A percentile compares a stretch with the other conserved stretches of the same genome.
These are phyloP conservation scores for Closterium sp. DNA, from an alignment of 139 green algal species.

Conservation along the genomic window DNA sequence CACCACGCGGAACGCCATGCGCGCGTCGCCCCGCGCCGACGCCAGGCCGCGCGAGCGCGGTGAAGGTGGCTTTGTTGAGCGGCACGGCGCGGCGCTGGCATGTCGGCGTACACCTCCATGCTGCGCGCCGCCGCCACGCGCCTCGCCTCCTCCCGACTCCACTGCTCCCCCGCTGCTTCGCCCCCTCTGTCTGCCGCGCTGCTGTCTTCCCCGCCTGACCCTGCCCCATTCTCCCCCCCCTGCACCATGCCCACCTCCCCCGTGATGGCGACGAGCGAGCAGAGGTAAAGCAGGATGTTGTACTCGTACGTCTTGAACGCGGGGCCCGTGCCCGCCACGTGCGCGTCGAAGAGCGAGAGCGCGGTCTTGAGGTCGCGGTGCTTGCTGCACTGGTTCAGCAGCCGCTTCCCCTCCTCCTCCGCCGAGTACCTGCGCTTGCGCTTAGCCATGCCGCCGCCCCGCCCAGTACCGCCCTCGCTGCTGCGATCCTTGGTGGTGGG, in stretches of 20 bases:
- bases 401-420: not conserved
- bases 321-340: not conserved
- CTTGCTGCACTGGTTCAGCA: slow-evolving; percentile 34
- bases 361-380: slow-evolving; percentile 16
- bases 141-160: not conserved
- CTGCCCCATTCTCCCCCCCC: not conserved
- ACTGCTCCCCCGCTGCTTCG: not conserved
- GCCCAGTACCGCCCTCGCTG: not conserved
- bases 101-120: slow-evolving; percentile 26
- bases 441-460: slow-evolving; percentile 8
- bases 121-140: not conserved
- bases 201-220: not conserved
- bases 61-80: slow-evolving; percentile 54
- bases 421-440: slow-evolving; percentile 13
- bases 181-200: not conserved
- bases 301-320: slow-evolving; percentile 39
- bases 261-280: slow-evolving; percentile 21
- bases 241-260: not conserved
- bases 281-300: slow-evolving; percentile 42
- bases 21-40: slow-evolving; percentile 27
- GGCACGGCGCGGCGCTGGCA: slow-evolving; percentile 16
- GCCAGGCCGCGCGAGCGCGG: slow-evolving; percentile 46
- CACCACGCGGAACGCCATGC: slow-evolving; percentile 32
- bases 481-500: not conserved
- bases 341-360: slow-evolving; percentile 28